Base-by-base conservation (phyloP, 495 filamentous ascomycete species). In the Physcia stellaris region DNA sequence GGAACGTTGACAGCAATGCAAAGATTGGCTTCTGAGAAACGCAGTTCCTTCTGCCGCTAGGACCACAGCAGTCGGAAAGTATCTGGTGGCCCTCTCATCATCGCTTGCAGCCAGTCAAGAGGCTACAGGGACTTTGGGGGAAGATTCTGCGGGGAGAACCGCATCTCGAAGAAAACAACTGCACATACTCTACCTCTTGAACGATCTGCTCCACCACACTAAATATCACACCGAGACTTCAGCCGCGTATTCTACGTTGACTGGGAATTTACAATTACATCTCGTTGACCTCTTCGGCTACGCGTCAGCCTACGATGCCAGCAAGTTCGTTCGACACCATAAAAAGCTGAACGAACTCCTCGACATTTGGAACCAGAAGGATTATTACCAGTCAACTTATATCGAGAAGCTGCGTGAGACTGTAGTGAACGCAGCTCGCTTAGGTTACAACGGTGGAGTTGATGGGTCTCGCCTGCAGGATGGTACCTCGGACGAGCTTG, bases 161-260 rank as follows among this genome's bases (percentile, higher is more conserved):
- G 84, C 81, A 13, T 60, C 61, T 13, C 80, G 75, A 59, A 71
- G 81, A 35, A 80, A 73, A 50, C 67, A 77, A 6, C 68, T 94
- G 21, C 79, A 87, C 57, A 55, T 90, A 7, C 73, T 94, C 11
- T 94, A 94, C 58, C 60, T 93, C 28, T 46, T 92, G 35, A 85
- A 80, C 55, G 86, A 94, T 61, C 51, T 86, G 12, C 64, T 94
- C n/a, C 75, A 87, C 54, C 80, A 92, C 51, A 70, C 71, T 42
- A 79, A 79, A 49, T 69, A 72, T 51, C 77, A 82, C 34, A 24
- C 54, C 34, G 56, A 59, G 21, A 57, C 56, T 21, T 52, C 53
- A 1, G 57, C 52, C 20, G 49, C 54, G 24, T 61, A 76, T 44
- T 58, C 64, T 32, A 62, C 60, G 26, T 65, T 90, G 33, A 73